These are phyloP conservation scores for Phyllosticta citrichinensis DNA, from an alignment of 2,329 filamentous ascomycete genomes.

Conservation along the genomic window DNA sequence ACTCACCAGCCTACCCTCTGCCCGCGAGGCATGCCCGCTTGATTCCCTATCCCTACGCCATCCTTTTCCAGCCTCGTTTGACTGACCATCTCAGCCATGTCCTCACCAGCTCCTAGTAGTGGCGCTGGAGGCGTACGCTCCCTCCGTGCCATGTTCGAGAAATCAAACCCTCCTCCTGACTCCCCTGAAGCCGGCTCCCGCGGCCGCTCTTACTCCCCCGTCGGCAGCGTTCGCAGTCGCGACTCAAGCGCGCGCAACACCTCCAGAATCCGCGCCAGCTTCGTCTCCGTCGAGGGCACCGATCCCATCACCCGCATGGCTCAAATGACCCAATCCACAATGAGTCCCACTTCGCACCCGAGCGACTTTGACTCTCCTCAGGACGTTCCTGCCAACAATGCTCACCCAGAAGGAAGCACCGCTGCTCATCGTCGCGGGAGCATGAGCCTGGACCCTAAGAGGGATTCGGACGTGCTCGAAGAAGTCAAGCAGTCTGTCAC, in stretches of 20 bases:
- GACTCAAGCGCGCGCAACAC: conserved; percentile 25
- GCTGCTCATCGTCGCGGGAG: conserved; percentile 28
- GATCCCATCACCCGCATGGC: conserved; percentile 14
- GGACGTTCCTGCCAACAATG: background rate
- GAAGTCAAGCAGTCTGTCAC: conserved; percentile 32
- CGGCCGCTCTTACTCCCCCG: conserved; percentile 33
- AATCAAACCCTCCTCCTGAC: conserved; percentile 19
- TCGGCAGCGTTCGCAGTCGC: conserved; percentile 13
- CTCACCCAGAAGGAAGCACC: conserved; percentile 8
- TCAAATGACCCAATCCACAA: background rate
- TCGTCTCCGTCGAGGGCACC: conserved; percentile 34
- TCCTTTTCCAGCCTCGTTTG: background rate
- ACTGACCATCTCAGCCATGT: conserved; percentile 34
- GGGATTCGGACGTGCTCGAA: conserved; percentile 22
- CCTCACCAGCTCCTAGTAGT: conserved; percentile 21
- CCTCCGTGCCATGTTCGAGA: conserved; percentile 41
- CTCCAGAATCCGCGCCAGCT: conserved; percentile 39
- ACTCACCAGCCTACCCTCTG: background rate
- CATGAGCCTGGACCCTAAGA: conserved; percentile 31
- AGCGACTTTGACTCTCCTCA: background rate
- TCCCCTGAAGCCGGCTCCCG: conserved; percentile 30
- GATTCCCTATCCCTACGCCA: background rate
- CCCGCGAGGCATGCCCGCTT: conserved; percentile 1
- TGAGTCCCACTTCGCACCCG: background rate
- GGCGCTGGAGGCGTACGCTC: conserved; percentile 36